Conservation (phyloP, 495 filamentous ascomycete species). For the Trichoderma gamsii region DNA sequence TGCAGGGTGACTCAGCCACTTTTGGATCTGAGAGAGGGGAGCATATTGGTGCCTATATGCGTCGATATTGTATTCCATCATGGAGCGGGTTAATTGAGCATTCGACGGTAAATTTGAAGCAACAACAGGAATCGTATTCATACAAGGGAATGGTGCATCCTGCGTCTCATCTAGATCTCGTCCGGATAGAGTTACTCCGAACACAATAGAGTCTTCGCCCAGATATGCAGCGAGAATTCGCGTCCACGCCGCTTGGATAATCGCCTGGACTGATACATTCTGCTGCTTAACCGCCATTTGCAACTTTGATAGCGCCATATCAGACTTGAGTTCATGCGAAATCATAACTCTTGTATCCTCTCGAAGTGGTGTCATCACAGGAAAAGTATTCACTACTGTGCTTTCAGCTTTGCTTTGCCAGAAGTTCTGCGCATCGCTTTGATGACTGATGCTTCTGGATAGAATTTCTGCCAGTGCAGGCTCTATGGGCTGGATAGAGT, state of each 20-base stretch:
- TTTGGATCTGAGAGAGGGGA: constrained; percentile 60
- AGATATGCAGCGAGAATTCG: constrained; percentile 63
- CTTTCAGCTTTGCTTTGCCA: constrained; percentile 53
- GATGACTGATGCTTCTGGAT: constrained; percentile 28
- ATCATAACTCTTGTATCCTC: constrained; percentile 22
- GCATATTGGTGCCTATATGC: constrained; percentile 64
- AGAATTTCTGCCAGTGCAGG: constrained; percentile 49
- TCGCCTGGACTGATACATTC: constrained; percentile 63
- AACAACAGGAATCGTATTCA: constrained; percentile 65
- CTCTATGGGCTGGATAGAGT: constrained; percentile 27
- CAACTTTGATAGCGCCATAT: constrained; percentile 35
- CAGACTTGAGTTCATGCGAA: constrained; percentile 23
- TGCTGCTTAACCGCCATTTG: constrained; percentile 45
- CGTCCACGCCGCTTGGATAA: constrained; percentile 69
- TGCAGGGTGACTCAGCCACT: constrained; percentile 53
- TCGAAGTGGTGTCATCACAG: constrained; percentile 58
- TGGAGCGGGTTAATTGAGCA: constrained; percentile 45
- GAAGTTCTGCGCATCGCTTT: constrained; percentile 42
- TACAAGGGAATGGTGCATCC: constrained; percentile 60
- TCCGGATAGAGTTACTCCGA: constrained; percentile 70
- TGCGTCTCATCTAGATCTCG: constrained; percentile 50
- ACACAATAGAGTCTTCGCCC: constrained; percentile 60
- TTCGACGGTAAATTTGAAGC: constrained; percentile 47
- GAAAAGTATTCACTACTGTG: constrained; percentile 56
- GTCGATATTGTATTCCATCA: constrained; percentile 54